Percentiles rank a stretch among this genome's conserved stretches.
Evolutionary conservation across 179 eudicot genomes (phyloP).

Genomic region (Corrigiola litoralis): DNA sequence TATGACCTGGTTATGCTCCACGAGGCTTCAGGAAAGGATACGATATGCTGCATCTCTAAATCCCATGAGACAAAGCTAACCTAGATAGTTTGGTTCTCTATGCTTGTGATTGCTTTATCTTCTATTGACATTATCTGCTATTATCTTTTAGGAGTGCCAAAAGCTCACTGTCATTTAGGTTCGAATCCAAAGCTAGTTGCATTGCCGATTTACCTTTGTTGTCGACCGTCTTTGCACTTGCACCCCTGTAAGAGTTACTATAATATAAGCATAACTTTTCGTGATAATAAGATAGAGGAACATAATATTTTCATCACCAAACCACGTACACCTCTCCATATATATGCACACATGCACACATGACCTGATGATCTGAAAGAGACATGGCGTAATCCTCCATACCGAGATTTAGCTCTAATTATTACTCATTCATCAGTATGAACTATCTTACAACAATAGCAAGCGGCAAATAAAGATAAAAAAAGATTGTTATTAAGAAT

Average conservation of each 20-base stretch:
- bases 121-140: slow-evolving; percentile 30
- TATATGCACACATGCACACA: no score
- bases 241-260: slow-evolving; percentile 50
- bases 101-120: slow-evolving; percentile 3
- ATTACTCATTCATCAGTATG: no score
- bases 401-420: no score
- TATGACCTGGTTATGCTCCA: slow-evolving; percentile 10
- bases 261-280: background rate
- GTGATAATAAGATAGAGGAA: background rate
- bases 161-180: slow-evolving; percentile 53
- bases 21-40: slow-evolving; percentile 16
- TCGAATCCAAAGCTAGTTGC: slow-evolving; percentile 44
- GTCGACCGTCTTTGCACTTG: slow-evolving; percentile 49
- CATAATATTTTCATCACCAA: background rate
- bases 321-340: no score
- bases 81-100: background rate
- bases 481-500: no score
- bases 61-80: slow-evolving; percentile 11
- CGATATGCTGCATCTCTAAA: slow-evolving; percentile 10
- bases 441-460: no score
- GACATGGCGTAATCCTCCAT: no score
- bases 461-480: no score
- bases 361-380: no score
- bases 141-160: slow-evolving; percentile 50
- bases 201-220: slow-evolving; percentile 60